phyloP scores from a whole-genome alignment of 2,329 filamentous ascomycete species.

The Diplodia seriata region DNA sequence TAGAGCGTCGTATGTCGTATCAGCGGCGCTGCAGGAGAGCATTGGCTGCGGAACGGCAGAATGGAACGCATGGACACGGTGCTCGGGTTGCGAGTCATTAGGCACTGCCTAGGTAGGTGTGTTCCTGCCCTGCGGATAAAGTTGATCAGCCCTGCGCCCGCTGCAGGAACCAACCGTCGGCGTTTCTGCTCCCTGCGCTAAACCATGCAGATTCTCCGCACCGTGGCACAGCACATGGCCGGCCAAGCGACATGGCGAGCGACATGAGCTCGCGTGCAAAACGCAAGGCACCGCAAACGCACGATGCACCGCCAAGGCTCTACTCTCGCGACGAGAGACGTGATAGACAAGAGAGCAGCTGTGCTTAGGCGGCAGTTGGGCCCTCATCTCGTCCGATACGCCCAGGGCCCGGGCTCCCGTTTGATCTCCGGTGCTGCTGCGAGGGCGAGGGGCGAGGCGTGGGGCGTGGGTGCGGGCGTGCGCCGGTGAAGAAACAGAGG shows the following conservation, averaged over 20 bases:
- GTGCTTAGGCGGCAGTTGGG: not conserved
- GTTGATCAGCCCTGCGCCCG: conserved; percentile 16
- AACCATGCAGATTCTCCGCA: not conserved
- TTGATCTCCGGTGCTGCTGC: conserved; percentile 13
- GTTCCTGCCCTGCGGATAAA: conserved; percentile 2
- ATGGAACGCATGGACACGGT: too few species aligned
- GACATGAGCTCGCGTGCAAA: conserved; percentile 5
- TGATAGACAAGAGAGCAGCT: not conserved
- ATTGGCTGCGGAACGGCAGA: conserved; percentile 1
- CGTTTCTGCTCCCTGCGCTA: not conserved
- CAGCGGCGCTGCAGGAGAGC: not conserved
- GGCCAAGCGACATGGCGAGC: conserved; percentile 13
- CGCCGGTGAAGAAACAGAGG: not conserved
- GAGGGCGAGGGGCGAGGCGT: not conserved
- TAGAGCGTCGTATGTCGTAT: not conserved
- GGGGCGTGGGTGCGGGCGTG: not conserved
- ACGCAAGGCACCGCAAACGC: too few species aligned
- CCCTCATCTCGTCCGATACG: too few species aligned
- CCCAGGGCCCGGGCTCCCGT: too few species aligned
- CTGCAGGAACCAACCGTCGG: not conserved
- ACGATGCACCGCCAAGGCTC: not conserved
- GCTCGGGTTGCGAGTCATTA: conserved; percentile 4
- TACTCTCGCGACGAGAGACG: not conserved
- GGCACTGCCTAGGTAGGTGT: too few species aligned
- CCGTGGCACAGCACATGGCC: not conserved